Base-by-base conservation (phyloP, 148 eudicot species). In the Simmondsia chinensis region DNA sequence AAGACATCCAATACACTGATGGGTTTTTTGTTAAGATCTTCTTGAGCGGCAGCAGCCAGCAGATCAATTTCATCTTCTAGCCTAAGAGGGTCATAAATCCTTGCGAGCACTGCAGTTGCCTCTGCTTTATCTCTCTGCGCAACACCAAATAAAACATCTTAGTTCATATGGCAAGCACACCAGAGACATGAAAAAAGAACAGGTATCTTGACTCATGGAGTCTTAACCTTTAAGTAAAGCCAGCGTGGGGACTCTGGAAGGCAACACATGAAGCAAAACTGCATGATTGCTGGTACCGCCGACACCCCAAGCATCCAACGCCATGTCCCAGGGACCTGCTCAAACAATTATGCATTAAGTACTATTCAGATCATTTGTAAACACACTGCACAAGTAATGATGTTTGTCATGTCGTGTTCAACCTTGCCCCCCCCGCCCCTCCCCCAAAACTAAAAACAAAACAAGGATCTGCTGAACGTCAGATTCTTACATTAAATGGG, bases 231-330 rank as follows among this genome's bases (percentile, higher is more conserved):
- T 68, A 76, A 33, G 66, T 76, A 83, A 29, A 83, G 81, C 94
- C 94, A 83, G 39, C 94, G 94, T 1, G 94, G 87, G 20, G 87
- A 79, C 56, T 79, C 94, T 0, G 87, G 94, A 56, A 79, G 43
- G 46, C 50, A 54, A 11, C 79, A 67, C 94, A 83, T 79, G 32
- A 83, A 74, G 48, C 41, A 40, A 57, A 83, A 83, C 33, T 83
- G 94, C 60, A 79, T 28, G 25, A 76, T 44, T 33, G 94, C 94
- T 1, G 94, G 94, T 59, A 83, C 75, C 2, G 59, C 87, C 24
- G 94, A 51, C 43, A 71, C 76, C 38, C 94, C 94, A 34, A 83
- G 94, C 94, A 83, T 83, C 94, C 94, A 83, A 15, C 94, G 77
- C 94, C 94, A 83, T 20, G 87, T 83, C 42, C 94, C 94, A 6